These are phyloP conservation scores for Microglena sp. DNA, from an alignment of 139 green algal species.

Conservation along the genomic window DNA sequence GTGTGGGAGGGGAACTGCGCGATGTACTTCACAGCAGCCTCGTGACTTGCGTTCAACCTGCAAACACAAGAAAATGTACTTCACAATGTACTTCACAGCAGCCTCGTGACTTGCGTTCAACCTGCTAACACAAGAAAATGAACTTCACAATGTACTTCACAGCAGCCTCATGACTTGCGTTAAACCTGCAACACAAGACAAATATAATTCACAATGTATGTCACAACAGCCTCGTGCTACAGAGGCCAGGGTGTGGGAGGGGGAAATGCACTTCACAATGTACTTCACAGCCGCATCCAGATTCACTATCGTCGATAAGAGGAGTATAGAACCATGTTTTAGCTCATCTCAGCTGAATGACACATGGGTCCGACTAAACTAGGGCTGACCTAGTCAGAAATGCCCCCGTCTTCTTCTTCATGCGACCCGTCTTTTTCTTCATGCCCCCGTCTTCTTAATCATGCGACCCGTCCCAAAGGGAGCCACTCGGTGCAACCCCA, in stretches of 20 bases:
- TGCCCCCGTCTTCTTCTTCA: no score
- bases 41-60: slow-evolving; percentile 62
- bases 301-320: neutral
- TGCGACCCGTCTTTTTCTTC: no score
- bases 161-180: neutral
- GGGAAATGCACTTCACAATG: neutral
- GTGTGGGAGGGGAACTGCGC: slow-evolving; percentile 81
- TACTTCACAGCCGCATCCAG: neutral
- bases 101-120: neutral
- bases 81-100: neutral
- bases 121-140: neutral
- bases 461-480: no score
- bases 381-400: no score
- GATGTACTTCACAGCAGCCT: slow-evolving; percentile 72
- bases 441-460: no score
- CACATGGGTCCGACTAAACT: no score
- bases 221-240: neutral
- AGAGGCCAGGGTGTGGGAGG: neutral
- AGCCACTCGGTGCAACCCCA: no score
- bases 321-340: neutral
- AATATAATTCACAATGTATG: neutral
- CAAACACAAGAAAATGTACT: neutral
- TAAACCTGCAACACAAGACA: neutral
- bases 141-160: neutral
- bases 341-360: neutral